Conservation (phyloP, 345 rosid species). For the Ceriops tagal region DNA sequence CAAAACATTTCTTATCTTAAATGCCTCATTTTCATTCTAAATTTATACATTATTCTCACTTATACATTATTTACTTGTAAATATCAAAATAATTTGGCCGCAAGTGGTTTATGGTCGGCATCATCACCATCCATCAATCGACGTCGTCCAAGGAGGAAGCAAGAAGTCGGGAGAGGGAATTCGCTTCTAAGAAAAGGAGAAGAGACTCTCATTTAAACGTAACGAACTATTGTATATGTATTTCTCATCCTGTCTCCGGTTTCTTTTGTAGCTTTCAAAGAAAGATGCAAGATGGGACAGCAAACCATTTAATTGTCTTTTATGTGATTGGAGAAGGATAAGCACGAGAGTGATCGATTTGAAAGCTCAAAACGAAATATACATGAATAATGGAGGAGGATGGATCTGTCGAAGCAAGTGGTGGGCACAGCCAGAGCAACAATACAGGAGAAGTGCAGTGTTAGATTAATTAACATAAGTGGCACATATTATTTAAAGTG, state of each 20-base stretch:
- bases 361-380: neutral
- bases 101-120: too few relatives aligned
- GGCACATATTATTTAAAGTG: too few relatives aligned
- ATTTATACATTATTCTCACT: too few relatives aligned
- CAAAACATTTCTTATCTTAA: too few relatives aligned
- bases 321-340: neutral
- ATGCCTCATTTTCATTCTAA: too few relatives aligned
- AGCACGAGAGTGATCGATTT: neutral
- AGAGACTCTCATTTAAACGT: too few relatives aligned
- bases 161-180: neutral
- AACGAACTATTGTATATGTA: neutral
- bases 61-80: too few relatives aligned
- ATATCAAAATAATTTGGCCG: too few relatives aligned
- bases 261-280: neutral
- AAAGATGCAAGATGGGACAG: neutral
- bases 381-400: constrained; percentile 6
- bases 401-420: neutral
- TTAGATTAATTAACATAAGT: too few relatives aligned
- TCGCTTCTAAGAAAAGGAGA: constrained; percentile 8
- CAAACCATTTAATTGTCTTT: neutral
- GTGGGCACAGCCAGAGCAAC: constrained; percentile 8
- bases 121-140: too few relatives aligned
- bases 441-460: neutral
- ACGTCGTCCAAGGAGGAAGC: neutral
- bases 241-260: neutral